A percentile compares a stretch with the other conserved stretches of the same genome.
Conservation (phyloP, 2,329 filamentous ascomycete species). For the Thielaviopsis euricoi region DNA sequence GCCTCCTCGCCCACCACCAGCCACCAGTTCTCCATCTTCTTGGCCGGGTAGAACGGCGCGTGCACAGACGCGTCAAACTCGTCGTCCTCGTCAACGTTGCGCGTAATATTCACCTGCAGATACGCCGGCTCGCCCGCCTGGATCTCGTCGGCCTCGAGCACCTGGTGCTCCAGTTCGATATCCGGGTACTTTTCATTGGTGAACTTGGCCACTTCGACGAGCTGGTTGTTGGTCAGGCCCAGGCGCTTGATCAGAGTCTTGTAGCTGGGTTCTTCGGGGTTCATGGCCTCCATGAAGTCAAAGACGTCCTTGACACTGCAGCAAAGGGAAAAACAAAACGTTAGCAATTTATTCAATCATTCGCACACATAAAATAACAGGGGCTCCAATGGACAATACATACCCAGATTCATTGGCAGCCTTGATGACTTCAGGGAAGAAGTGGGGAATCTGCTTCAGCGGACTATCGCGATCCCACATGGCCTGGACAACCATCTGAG, state of each 20-base stretch:
- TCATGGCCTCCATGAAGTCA: constrained; percentile 98
- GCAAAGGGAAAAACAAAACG: constrained; percentile 2
- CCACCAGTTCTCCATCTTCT: constrained; percentile 99
- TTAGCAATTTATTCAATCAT: constrained; percentile 20
- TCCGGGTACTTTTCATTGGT: constrained; percentile 96
- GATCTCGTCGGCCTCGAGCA: constrained; percentile 67
- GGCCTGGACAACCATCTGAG: constrained; percentile 95
- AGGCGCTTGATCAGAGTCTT: constrained; percentile 60
- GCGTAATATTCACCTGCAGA: constrained; percentile 68
- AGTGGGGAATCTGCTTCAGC: constrained; percentile 94
- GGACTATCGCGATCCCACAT: constrained; percentile 99
- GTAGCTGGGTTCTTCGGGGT: constrained; percentile 76
- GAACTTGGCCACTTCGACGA: constrained; percentile 81
- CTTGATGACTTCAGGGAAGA: constrained; percentile 67
- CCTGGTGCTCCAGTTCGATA: constrained; percentile 75
- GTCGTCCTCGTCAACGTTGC: constrained; percentile 57
- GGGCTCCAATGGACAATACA: constrained; percentile 18
- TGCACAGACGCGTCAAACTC: constrained; percentile 70
- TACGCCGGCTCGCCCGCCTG: constrained; percentile 67
- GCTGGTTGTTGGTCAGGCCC: constrained; percentile 62
- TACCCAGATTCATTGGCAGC: constrained; percentile 65
- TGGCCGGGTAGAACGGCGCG: constrained; percentile 80
- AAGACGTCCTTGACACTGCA: constrained; percentile 77
- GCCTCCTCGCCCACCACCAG: constrained; percentile 86
- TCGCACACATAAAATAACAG: not conserved